Evolutionary conservation across 73 alveolate genomes (phyloP).

Genomic region (Halteria grandinella): DNA sequence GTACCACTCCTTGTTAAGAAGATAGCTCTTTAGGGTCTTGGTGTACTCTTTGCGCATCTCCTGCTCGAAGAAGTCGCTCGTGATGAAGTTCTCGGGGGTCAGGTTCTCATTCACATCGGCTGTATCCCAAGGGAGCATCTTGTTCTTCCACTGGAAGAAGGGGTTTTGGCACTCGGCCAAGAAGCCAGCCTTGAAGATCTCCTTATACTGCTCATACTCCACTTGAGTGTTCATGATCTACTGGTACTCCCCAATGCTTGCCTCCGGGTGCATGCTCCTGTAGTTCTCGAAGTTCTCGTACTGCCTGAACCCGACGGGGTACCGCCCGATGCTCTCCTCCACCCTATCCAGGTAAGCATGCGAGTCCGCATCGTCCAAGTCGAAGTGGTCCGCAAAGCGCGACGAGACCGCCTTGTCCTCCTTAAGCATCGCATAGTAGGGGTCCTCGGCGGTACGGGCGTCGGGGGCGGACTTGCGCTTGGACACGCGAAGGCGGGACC

Average conservation of each 20-base stretch:
- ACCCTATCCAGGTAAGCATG: too few species aligned
- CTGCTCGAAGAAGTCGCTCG: neutral
- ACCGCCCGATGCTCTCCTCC: neutral
- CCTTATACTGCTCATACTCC: neutral
- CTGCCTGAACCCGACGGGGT: conserved; percentile 16
- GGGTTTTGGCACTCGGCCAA: neutral
- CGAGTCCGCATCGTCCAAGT: too few species aligned
- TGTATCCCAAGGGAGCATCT: neutral
- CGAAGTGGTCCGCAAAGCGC: too few species aligned
- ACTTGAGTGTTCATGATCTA: neutral
- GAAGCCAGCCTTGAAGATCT: neutral
- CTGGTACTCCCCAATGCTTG: conserved; percentile 10
- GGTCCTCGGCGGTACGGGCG: too few species aligned
- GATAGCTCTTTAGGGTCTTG: neutral
- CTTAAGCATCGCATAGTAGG: too few species aligned
- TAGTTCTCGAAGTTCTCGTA: conserved; percentile 27
- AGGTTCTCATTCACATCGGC: neutral
- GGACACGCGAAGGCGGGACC: too few species aligned
- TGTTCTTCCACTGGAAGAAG: neutral
- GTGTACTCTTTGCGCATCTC: neutral
- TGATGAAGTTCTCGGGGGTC: neutral
- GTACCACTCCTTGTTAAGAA: neutral
- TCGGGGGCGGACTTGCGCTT: too few species aligned
- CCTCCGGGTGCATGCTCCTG: neutral
- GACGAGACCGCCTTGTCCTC: too few species aligned